Percentiles rank a stretch among this genome's conserved stretches.
Evolutionary conservation across 2,329 filamentous ascomycete species (phyloP).

Genomic region (Kalmusia sp.): DNA sequence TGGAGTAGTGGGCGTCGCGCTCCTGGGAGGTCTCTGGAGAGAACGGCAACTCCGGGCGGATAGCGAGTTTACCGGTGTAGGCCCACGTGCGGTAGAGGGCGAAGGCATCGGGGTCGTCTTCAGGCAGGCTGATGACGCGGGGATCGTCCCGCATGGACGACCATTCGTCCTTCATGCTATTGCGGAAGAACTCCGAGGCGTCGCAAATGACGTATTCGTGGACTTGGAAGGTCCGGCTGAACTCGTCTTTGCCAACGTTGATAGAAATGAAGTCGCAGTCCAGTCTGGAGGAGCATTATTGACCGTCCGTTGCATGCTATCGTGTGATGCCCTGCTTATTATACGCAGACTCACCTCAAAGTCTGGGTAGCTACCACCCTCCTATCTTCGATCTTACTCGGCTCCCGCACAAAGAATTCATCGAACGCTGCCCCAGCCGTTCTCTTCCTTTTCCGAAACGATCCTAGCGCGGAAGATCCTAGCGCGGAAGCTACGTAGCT

Average conservation of each 20-base stretch:
- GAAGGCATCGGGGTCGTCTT: slow-evolving; percentile 17
- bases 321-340: too few species aligned
- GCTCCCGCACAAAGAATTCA: background rate
- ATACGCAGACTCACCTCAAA: slow-evolving; percentile 13
- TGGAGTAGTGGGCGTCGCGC: slow-evolving; percentile 12
- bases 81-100: slow-evolving; percentile 17
- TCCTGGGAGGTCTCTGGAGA: background rate
- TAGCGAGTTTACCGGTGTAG: slow-evolving; percentile 16
- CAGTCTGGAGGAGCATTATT: slow-evolving; percentile 8
- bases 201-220: slow-evolving; percentile 26
- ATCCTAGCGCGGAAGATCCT: background rate
- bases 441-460: slow-evolving; percentile 11
- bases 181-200: slow-evolving; percentile 21
- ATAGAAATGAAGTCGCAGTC: slow-evolving; percentile 20
- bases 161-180: slow-evolving; percentile 27
- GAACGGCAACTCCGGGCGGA: background rate
- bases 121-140: slow-evolving; percentile 13
- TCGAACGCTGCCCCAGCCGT: slow-evolving; percentile 1
- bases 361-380: slow-evolving; percentile 3
- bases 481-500: background rate
- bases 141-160: slow-evolving; percentile 13
- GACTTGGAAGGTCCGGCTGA: slow-evolving; percentile 21
- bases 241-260: slow-evolving; percentile 12
- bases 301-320: too few species aligned
- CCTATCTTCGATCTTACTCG: slow-evolving; percentile 10